Percentiles rank a stretch among this genome's conserved stretches.
Conservation (phyloP, 306 rosid species). For the Aeschynomene evenia region DNA sequence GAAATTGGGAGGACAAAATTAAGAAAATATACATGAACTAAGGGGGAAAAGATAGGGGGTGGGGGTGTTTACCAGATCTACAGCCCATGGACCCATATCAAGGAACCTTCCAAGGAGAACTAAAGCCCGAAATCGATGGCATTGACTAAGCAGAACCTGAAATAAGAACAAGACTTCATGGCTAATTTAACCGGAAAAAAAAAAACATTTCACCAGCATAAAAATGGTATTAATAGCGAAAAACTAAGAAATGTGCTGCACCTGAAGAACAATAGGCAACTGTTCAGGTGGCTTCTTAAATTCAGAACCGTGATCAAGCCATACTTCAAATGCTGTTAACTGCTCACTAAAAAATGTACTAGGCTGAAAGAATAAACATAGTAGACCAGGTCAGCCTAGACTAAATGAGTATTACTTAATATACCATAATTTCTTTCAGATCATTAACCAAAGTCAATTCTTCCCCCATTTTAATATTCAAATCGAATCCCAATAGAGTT, state of each 20-base stretch:
- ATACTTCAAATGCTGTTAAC: constrained; percentile 94
- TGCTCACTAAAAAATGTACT: constrained; percentile 96
- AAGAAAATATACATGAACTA: constrained; percentile 5
- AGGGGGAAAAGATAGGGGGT: not conserved
- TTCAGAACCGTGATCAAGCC: constrained; percentile 99
- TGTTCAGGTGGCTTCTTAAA: constrained; percentile 98
- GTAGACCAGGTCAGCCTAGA: constrained; percentile 14
- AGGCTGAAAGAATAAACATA: constrained; percentile 53
- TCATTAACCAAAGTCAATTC: not conserved
- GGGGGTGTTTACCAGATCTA: constrained; percentile 68
- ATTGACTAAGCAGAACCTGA: constrained; percentile 94
- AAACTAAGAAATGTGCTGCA: constrained; percentile 30
- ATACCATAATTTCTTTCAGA: not conserved
- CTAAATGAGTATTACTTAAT: not conserved
- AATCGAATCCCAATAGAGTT: constrained; percentile 2
- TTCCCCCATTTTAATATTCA: not conserved
- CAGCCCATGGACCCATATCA: constrained; percentile 99
- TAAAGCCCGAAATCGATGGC: constrained; percentile 90
- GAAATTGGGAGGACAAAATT: constrained; percentile 5
- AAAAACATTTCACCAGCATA: constrained; percentile 28
- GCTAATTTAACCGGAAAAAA: constrained; percentile 4
- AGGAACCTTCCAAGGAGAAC: constrained; percentile 97
- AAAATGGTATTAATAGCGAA: constrained; percentile 29
- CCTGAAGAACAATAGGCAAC: constrained; percentile 99
- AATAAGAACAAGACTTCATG: constrained; percentile 19